Base-by-base conservation (phyloP, 208 protist genomes). In the Phytomonas serpens region DNA sequence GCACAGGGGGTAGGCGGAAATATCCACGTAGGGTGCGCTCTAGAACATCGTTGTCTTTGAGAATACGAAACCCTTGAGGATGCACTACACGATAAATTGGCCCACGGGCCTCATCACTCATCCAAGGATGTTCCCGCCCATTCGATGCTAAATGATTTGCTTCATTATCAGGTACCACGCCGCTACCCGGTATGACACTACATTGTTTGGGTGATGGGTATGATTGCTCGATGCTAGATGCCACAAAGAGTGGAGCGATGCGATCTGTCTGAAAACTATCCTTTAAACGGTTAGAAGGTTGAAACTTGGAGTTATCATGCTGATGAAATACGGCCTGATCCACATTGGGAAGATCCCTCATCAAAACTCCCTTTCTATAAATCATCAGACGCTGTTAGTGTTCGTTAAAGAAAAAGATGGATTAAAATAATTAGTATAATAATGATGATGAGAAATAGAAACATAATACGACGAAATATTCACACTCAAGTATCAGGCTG, bases 11-110 rank as follows among this genome's bases (percentile, higher is more conserved):
- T 3, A 96, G 82, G n/a, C 92, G 84, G 65, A 96, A 96, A 82
- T 96, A 96, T 51, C 79, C 84, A 4, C 83, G 84, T 84, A 96
- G 72, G 52, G 84, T 84, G 7, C 92, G 87, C 76, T 96, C 92
- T 52, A 93, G 71, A 38, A 67, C 82, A 52, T 89, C 94, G 14
- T 73, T 51, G 63, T 83, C 78, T 62, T 92, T 93, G 31, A 96
- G 78, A 29, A 96, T 85, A 68, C 89, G 87, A 74, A 96, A 96
- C 14, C 92, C 92, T 9, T 90, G 85, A 64, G 92, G 92, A 69
- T 96, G 92, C 37, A 92, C 73, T 0, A 93, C 42, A 52, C 78
- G 82, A 63, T 75, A 32, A 62, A 33, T 52, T 47, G 38, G 47
- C 32, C 30, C 33, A 23, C 38, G 67, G 32, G 36, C 47, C 30